Evolutionary conservation across 352 stramenopile species (phyloP).

Genomic region (Phytophthora parvispora): DNA sequence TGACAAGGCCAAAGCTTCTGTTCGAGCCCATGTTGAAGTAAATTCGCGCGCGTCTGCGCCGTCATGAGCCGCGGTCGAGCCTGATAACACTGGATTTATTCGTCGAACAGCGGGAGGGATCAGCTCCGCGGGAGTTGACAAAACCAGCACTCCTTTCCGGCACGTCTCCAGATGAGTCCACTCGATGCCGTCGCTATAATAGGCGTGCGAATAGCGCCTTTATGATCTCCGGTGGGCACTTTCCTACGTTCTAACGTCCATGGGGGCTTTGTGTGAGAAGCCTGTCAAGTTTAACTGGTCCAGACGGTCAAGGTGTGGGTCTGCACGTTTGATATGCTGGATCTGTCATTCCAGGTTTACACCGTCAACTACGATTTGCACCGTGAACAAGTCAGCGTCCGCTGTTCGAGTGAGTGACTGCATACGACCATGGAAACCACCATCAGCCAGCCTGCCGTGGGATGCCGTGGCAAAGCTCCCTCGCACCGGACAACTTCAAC

Average conservation of each 20-base stretch:
- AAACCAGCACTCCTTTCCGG: neutral
- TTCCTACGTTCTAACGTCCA: no score
- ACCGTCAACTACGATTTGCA: slow-evolving; percentile 8
- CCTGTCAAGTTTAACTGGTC: no score
- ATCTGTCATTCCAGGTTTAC: slow-evolving; percentile 6
- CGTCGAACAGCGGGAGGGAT: slow-evolving; percentile 19
- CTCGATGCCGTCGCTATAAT: no score
- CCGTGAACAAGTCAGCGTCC: slow-evolving; percentile 11
- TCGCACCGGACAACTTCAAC: slow-evolving; percentile 19
- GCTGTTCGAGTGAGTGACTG: slow-evolving; percentile 7
- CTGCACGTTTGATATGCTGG: no score
- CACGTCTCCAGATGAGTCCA: neutral
- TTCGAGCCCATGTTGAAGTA: slow-evolving; percentile 20
- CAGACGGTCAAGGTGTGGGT: no score
- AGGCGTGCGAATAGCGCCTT: no score
- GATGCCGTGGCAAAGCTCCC: slow-evolving; percentile 1
- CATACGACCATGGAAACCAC: neutral
- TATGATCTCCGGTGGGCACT: no score
- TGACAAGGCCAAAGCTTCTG: slow-evolving; percentile 7
- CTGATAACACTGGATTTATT: slow-evolving; percentile 28
- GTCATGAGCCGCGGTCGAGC: slow-evolving; percentile 3
- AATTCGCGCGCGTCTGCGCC: slow-evolving; percentile 3
- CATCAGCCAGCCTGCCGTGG: neutral
- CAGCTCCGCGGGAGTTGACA: neutral
- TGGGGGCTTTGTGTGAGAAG: no score